Conservation (phyloP, 805 yeast genomes). For the Maudiozyma serrabonitensis region DNA sequence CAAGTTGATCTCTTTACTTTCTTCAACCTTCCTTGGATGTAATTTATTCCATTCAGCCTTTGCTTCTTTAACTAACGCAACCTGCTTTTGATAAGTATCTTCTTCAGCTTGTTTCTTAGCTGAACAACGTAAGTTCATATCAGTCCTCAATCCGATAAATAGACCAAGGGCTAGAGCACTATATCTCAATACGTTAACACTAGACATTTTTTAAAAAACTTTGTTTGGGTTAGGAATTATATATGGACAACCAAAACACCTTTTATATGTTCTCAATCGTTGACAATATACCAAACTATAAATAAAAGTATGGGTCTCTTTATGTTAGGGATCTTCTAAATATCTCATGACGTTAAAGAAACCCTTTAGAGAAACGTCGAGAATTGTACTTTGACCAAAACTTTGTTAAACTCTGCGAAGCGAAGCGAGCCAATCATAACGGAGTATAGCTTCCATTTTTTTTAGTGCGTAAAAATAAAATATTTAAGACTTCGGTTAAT, state of each 20-base stretch:
- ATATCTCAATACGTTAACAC: conserved; percentile 74
- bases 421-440: neutral
- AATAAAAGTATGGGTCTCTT: too few relatives aligned
- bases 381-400: neutral
- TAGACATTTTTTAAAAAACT: conserved; percentile 32
- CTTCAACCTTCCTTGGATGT: conserved; percentile 33
- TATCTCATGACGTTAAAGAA: too few relatives aligned
- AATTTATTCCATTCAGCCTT: conserved; percentile 77
- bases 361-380: neutral
- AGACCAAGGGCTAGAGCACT: conserved; percentile 83
- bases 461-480: neutral
- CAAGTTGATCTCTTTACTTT: conserved; percentile 51
- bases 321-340: too few relatives aligned
- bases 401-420: neutral
- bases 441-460: neutral
- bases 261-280: too few relatives aligned
- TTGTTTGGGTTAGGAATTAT: neutral
- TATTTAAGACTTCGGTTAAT: neutral
- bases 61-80: conserved; percentile 76
- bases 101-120: conserved; percentile 51
- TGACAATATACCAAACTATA: too few relatives aligned
- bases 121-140: conserved; percentile 52
- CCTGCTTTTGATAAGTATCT: conserved; percentile 51
- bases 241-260: too few relatives aligned
- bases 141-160: conserved; percentile 80